These are phyloP conservation scores for Termitomyces sp. DNA, from an alignment of 768 basidiomycete species.

Conservation along the genomic window DNA sequence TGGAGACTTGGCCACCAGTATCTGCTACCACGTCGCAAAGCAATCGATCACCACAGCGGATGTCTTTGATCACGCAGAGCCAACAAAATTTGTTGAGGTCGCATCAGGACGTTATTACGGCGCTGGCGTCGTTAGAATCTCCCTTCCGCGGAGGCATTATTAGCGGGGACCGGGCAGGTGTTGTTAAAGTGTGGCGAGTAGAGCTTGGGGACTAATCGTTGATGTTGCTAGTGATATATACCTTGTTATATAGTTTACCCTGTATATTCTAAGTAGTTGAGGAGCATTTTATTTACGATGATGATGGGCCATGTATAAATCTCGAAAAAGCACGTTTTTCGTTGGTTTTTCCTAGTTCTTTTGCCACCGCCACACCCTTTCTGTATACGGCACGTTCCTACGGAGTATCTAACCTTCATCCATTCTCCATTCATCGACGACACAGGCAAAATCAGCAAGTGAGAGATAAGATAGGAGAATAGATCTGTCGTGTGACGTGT, in stretches of 20 bases:
- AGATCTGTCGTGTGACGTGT: constrained; percentile 2
- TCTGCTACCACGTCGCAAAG: constrained; percentile 42
- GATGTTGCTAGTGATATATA: not conserved
- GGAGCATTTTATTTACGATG: too few species aligned
- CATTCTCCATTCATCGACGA: too few species aligned
- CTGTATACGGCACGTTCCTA: not conserved
- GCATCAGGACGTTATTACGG: constrained; percentile 89
- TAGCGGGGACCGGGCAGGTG: constrained; percentile 88
- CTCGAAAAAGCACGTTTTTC: not conserved
- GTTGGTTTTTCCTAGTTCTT: not conserved
- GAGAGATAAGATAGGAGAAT: constrained; percentile 10
- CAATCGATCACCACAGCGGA: constrained; percentile 71
- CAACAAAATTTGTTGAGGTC: constrained; percentile 82
- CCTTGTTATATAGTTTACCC: not conserved
- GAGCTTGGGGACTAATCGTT: constrained; percentile 41
- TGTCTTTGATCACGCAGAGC: constrained; percentile 73
- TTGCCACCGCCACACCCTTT: not conserved
- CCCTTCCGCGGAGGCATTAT: constrained; percentile 91
- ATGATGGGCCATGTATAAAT: too few species aligned
- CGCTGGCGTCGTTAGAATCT: constrained; percentile 82
- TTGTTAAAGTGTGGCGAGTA: constrained; percentile 87
- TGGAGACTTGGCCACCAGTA: constrained; percentile 60
- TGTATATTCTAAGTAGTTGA: too few species aligned
- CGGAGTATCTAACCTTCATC: too few species aligned
- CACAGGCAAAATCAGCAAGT: not conserved